Conservation (phyloP, 352 stramenopile genomes). For the Phytopythium mirpurense region DNA sequence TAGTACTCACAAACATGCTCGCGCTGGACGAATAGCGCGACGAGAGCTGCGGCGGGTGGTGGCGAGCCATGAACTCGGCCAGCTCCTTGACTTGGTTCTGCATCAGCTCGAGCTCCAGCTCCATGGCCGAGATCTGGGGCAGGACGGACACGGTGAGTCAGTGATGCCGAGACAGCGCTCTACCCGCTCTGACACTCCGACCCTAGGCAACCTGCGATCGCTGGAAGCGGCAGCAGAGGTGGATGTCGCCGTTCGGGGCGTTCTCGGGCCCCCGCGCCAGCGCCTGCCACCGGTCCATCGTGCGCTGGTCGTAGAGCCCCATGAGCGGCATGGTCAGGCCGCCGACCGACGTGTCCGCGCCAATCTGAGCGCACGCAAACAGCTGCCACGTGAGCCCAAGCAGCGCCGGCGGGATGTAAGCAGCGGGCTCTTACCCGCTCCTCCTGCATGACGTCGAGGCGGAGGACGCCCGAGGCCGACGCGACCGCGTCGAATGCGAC, state of each 20-base stretch:
- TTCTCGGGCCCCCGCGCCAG: slow-evolving; percentile 27
- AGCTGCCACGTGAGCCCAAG: too few species aligned
- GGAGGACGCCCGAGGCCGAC: slow-evolving; percentile 31
- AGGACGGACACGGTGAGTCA: too few species aligned
- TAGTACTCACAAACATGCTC: background rate
- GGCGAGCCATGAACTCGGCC: slow-evolving; percentile 40
- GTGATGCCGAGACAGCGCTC: too few species aligned
- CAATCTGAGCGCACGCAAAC: slow-evolving; percentile 16
- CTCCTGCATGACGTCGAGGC: slow-evolving; percentile 58
- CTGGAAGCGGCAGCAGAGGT: slow-evolving; percentile 43
- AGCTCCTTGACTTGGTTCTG: slow-evolving; percentile 62
- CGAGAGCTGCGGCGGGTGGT: slow-evolving; percentile 20
- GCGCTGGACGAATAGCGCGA: slow-evolving; percentile 3
- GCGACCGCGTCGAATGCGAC: slow-evolving; percentile 41
- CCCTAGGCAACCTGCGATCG: slow-evolving; percentile 47
- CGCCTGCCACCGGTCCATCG: slow-evolving; percentile 38
- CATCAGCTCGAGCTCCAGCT: slow-evolving; percentile 47
- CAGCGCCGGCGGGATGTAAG: background rate
- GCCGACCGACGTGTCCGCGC: slow-evolving; percentile 35
- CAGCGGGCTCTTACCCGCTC: too few species aligned
- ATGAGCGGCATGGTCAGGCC: slow-evolving; percentile 32
- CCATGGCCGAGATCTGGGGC: slow-evolving; percentile 38
- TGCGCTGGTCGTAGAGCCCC: slow-evolving; percentile 43
- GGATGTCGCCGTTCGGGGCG: slow-evolving; percentile 22
- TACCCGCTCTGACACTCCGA: too few species aligned